Evolutionary conservation across 768 basidiomycete genomes (phyloP), one percentile per base, ranked within the genome.

Genomic region (Pisolithus marmoratus): DNA sequence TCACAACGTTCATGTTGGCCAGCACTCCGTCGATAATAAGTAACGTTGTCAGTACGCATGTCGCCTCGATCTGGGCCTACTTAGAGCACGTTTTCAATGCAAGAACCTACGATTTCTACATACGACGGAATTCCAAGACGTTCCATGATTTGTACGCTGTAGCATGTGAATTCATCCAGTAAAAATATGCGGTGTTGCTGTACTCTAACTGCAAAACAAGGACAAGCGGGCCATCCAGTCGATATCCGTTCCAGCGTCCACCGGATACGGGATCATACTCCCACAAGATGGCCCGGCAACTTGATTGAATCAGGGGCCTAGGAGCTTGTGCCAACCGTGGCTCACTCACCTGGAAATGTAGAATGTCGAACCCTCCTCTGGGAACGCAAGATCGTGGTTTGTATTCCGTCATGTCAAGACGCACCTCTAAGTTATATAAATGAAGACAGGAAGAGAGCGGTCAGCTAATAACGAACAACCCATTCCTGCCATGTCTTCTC

Each of bases 401-500:
- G 24, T 11, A n/a, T 9, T 19, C 44, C 27, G 14, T 46, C n/a
- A 23, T 19, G 24, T 14, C n/a, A 27, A 15, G 19, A n/a, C 5
- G 5, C 17, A 11, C 14, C 11, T 15, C n/a, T n/a, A n/a, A n/a
- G n/a, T 1, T 48, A 27, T 42, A 26, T 41, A 31, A 47, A 12
- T 2, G 19, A 17, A 19, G n/a, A 4, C 26, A 7, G 17, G 23
- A 23, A 2, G 40, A 15, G 8, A 29, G 45, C 22, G 15, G 17
- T 20, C 14, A 29, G n/a, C 9, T 46, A 34, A 36, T 7, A 29
- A 54, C 54, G 24, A 62, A 65, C 56, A 53, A n/a, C 20, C 43
- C 60, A 36, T 56, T 65, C 9, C 45, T 19, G 8, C 15, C 44
- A 69, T 67, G 67, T 38, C 58, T 42, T 42, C 22, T 29, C 48